Percentiles rank a stretch among this genome's conserved stretches.
phyloP scores from a whole-genome alignment of 495 filamentous ascomycete species.

The Lophiotrema nucula region DNA sequence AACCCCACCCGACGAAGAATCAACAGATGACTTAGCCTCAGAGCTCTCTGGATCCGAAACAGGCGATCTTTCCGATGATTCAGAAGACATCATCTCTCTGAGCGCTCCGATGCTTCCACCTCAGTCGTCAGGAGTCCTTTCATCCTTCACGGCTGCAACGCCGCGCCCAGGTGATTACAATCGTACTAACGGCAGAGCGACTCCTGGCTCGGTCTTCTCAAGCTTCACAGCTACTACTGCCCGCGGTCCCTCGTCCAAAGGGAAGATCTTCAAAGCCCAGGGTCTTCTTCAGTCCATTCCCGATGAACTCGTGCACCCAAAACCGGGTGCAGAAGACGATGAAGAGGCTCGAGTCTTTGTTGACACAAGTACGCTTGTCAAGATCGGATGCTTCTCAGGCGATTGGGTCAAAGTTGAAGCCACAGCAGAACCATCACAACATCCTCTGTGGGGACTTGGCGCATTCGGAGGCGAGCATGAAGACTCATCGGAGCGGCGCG shows the following conservation, averaged over 20 bases:
- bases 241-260: constrained; percentile 51
- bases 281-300: constrained; percentile 70
- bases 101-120: constrained; percentile 73
- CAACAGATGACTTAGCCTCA: constrained; percentile 41
- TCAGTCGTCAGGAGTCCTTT: constrained; percentile 64
- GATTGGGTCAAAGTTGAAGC: constrained; percentile 92
- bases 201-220: constrained; percentile 81
- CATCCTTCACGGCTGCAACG: constrained; percentile 68
- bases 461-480: constrained; percentile 51
- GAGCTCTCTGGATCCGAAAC: constrained; percentile 39
- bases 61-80: constrained; percentile 44
- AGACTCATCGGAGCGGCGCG: constrained; percentile 63
- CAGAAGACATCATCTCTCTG: constrained; percentile 64
- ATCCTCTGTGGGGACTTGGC: constrained; percentile 49
- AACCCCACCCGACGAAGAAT: constrained; percentile 54
- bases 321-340: constrained; percentile 77
- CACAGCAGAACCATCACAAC: constrained; percentile 61
- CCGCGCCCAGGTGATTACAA: constrained; percentile 61
- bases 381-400: constrained; percentile 91
- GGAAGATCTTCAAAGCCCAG: constrained; percentile 74
- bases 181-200: constrained; percentile 62
- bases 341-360: constrained; percentile 87
- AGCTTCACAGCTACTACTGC: constrained; percentile 78
- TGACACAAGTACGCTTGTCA: constrained; percentile 76
- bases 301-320: constrained; percentile 77